These are phyloP conservation scores for Phellinidium pouzarii DNA, from an alignment of 1,284 basidiomycete genomes.

Conservation along the genomic window DNA sequence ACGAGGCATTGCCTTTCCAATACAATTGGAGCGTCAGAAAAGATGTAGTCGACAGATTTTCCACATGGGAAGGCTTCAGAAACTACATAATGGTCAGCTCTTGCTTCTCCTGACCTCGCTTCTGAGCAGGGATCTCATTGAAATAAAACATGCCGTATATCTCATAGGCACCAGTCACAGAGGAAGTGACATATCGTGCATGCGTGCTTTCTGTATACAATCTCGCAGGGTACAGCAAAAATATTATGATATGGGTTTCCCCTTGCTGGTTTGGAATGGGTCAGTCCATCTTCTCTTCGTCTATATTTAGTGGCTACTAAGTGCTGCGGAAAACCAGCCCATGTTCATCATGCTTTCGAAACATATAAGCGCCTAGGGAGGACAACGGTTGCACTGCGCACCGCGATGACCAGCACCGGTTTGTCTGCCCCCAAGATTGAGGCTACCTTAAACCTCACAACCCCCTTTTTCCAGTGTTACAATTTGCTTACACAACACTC, in stretches of 20 bases:
- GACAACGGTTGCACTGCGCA: conserved; percentile 52
- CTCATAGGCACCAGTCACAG: conserved; percentile 78
- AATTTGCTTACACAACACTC: conserved; percentile 82
- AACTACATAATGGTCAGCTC: conserved; percentile 73
- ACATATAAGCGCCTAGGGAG: conserved; percentile 66
- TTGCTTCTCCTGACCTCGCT: background rate
- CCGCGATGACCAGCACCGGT: conserved; percentile 58
- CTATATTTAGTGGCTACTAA: conserved; percentile 2
- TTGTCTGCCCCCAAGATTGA: conserved; percentile 25
- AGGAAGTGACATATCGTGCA: conserved; percentile 89
- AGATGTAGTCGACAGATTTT: conserved; percentile 37
- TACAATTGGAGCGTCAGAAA: conserved; percentile 39
- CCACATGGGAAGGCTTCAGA: conserved; percentile 53
- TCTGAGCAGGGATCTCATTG: too few relatives aligned
- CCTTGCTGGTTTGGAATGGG: conserved; percentile 88
- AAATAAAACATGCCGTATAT: background rate
- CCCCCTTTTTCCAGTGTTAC: conserved; percentile 53
- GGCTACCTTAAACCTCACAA: conserved; percentile 13
- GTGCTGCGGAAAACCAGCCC: conserved; percentile 46
- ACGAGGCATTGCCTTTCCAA: conserved; percentile 57
- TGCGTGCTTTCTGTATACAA: conserved; percentile 75
- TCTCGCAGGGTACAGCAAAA: conserved; percentile 51
- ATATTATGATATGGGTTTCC: conserved; percentile 67
- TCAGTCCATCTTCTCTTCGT: conserved; percentile 31
- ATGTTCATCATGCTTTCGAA: conserved; percentile 89